These are phyloP conservation scores for Mucuna pruriens DNA, from an alignment of 306 rosid genomes.

Conservation along the genomic window DNA sequence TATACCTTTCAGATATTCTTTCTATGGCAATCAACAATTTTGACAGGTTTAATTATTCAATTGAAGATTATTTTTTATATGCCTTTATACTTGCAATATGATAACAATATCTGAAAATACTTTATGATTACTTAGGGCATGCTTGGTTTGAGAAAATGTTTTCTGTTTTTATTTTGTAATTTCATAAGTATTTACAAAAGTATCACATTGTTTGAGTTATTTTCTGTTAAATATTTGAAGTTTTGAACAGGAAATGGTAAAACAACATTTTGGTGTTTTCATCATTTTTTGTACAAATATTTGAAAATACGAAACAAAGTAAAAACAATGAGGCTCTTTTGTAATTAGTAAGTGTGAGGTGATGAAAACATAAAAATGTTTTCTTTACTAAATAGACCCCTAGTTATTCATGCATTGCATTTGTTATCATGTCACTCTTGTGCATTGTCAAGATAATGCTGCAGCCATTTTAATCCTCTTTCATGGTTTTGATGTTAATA, in stretches of 20 bases:
- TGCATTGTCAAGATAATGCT: background rate
- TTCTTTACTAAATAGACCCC: background rate
- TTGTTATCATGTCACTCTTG: slow-evolving; percentile 21
- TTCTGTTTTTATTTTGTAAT: background rate
- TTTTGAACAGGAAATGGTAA: background rate
- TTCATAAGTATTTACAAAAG: background rate
- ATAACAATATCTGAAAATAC: slow-evolving; percentile 9
- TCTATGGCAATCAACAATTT: slow-evolving; percentile 8
- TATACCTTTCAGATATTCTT: background rate
- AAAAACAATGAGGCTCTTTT: background rate
- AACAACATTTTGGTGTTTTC: background rate
- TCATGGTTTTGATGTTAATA: slow-evolving; percentile 16
- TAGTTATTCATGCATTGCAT: slow-evolving; percentile 7
- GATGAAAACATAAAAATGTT: background rate
- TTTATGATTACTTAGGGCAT: background rate
- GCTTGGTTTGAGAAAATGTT: background rate
- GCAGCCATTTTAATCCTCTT: slow-evolving; percentile 29
- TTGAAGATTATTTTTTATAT: background rate
- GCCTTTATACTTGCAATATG: slow-evolving; percentile 26
- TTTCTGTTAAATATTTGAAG: background rate
- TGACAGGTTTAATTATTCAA: background rate
- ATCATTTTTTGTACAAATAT: background rate
- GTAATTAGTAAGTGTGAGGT: background rate
- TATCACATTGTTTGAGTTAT: background rate
- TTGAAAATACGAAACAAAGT: background rate